Percentiles rank a stretch among this genome's conserved stretches.
Evolutionary conservation across 2,329 filamentous ascomycete species (phyloP).

Genomic region (Curvularia hawaiiensis): DNA sequence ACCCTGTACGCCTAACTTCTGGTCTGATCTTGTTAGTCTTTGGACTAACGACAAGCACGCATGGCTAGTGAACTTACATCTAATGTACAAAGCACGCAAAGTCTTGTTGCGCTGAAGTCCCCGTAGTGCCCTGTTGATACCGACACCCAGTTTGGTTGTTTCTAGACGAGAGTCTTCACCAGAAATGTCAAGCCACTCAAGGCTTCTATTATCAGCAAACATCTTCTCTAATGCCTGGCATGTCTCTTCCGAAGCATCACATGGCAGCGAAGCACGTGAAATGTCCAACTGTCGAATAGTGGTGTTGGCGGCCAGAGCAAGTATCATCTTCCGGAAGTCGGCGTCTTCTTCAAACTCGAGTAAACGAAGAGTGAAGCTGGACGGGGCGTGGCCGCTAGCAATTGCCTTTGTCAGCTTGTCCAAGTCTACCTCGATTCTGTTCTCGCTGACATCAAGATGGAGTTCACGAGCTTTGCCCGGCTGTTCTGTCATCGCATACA

Average conservation of each 20-base stretch:
- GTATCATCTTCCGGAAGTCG: conserved; percentile 66
- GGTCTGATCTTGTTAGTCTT: conserved; percentile 50
- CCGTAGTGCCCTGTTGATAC: conserved; percentile 68
- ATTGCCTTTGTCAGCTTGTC: conserved; percentile 60
- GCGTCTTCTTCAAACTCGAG: conserved; percentile 71
- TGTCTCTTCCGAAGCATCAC: conserved; percentile 70
- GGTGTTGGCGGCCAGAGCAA: conserved; percentile 66
- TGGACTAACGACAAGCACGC: too few relatives aligned
- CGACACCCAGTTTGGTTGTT: conserved; percentile 70
- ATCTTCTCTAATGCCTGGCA: conserved; percentile 67
- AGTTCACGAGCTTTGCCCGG: conserved; percentile 60
- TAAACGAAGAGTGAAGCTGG: conserved; percentile 68
- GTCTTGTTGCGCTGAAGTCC: conserved; percentile 68
- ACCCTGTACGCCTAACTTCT: conserved; percentile 71
- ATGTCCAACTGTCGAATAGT: conserved; percentile 70
- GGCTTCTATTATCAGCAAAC: conserved; percentile 69
- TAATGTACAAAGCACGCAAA: conserved; percentile 66
- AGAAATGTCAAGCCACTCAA: conserved; percentile 71
- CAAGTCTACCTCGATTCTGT: conserved; percentile 60
- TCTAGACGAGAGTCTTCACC: conserved; percentile 75
- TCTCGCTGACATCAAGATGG: conserved; percentile 70
- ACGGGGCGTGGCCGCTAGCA: conserved; percentile 59
- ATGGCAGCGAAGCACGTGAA: conserved; percentile 71
- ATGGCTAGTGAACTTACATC: conserved; percentile 45
- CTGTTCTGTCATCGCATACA: conserved; percentile 64